phyloP scores from a whole-genome alignment of 495 filamentous ascomycete genomes.

The Hyphodiscus hymeniophilus region DNA sequence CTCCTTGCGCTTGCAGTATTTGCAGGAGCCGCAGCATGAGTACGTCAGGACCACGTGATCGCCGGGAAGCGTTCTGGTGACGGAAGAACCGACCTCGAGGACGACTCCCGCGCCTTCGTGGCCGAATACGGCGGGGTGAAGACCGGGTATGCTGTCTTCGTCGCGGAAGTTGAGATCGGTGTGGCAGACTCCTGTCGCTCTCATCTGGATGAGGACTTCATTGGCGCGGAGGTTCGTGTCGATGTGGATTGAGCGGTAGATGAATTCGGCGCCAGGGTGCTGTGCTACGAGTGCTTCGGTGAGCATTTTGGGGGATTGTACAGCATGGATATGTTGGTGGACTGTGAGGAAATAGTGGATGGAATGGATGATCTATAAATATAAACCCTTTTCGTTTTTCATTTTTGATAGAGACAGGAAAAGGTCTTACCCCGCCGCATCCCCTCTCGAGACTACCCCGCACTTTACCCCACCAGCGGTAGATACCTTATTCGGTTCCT shows the following conservation, averaged over 20 bases:
- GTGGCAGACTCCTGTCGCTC: constrained; percentile 34
- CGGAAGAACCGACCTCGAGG: constrained; percentile 31
- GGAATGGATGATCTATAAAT: too few species aligned
- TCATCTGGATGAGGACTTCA: constrained; percentile 33
- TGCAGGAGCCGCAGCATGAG: constrained; percentile 27
- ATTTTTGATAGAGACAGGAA: too few species aligned
- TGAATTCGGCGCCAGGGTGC: constrained; percentile 9
- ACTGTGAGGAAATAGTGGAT: too few species aligned
- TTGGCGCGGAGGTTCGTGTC: constrained; percentile 22
- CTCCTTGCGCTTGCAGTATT: constrained; percentile 22
- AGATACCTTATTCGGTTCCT: too few species aligned
- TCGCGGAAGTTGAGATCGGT: constrained; percentile 32
- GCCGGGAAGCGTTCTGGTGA: constrained; percentile 29
- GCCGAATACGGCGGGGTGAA: constrained; percentile 36
- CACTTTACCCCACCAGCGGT: too few species aligned
- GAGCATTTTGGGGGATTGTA: constrained; percentile 1
- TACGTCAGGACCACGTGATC: constrained; percentile 37
- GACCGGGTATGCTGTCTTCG: constrained; percentile 25
- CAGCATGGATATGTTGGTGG: not conserved
- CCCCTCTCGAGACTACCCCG: too few species aligned
- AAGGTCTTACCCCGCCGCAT: too few species aligned
- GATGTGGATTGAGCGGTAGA: constrained; percentile 25
- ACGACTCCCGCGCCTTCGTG: constrained; percentile 44
- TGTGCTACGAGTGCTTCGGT: constrained; percentile 21
- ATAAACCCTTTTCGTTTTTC: too few species aligned